phyloP scores from a whole-genome alignment of 164 flowering plant genomes.

The Piper longum region DNA sequence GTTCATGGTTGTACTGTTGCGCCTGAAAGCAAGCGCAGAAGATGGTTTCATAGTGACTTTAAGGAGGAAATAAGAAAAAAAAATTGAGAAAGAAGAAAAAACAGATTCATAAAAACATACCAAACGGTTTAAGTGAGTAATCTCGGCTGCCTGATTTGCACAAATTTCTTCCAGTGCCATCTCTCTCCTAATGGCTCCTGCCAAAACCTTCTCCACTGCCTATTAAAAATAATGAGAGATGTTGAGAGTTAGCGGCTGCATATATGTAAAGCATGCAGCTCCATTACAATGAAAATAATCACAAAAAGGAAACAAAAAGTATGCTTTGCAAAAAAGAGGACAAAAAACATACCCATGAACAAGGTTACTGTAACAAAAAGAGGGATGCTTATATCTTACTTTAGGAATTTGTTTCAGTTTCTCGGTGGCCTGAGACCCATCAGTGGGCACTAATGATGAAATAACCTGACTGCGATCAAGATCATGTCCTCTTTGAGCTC shows the following conservation, averaged over 20 bases:
- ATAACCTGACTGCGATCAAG: too few relatives aligned
- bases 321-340: too few relatives aligned
- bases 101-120: constrained; percentile 22
- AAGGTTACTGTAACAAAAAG: too few relatives aligned
- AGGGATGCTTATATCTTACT: constrained; percentile 23
- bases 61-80: neutral
- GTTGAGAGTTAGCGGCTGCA: too few relatives aligned
- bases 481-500: too few relatives aligned
- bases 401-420: constrained; percentile 65
- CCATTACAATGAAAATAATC: neutral
- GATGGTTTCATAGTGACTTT: neutral
- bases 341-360: too few relatives aligned
- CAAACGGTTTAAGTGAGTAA: constrained; percentile 78
- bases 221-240: constrained; percentile 9
- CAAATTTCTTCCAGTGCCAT: constrained; percentile 88
- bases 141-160: constrained; percentile 70
- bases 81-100: neutral
- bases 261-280: too few relatives aligned
- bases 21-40: constrained; percentile 31
- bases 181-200: constrained; percentile 94
- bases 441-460: constrained; percentile 46
- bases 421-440: constrained; percentile 33
- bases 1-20: constrained; percentile 92
- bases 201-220: constrained; percentile 96
- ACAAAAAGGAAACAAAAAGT: too few relatives aligned